Percentiles rank a stretch among this genome's conserved stretches.
phyloP scores from a whole-genome alignment of 2,329 filamentous ascomycete species.

The Fusarium tupiense region DNA sequence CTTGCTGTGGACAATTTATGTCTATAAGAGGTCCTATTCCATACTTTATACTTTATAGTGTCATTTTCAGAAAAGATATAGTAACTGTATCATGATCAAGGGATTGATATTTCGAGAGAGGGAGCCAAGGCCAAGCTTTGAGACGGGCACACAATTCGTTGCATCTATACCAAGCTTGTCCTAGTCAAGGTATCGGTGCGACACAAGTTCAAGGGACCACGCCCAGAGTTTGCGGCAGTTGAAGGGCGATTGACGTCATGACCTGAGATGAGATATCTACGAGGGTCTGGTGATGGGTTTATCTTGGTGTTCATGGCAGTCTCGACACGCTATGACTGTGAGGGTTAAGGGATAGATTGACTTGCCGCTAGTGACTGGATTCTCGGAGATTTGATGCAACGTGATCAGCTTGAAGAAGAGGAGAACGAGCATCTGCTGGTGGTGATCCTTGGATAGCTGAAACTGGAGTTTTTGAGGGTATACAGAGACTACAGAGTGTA shows the following conservation, averaged over 20 bases:
- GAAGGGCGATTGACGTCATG: conserved; percentile 31
- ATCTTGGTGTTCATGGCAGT: conserved; percentile 15
- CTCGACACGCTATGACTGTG: background rate
- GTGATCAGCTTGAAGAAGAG: background rate
- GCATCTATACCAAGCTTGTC: conserved; percentile 15
- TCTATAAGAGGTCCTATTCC: background rate
- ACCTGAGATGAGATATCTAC: background rate
- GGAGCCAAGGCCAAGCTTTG: conserved; percentile 1
- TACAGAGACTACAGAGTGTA: background rate
- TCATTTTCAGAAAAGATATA: background rate
- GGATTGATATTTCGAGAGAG: background rate
- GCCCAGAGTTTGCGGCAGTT: conserved; percentile 3
- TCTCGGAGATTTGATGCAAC: background rate
- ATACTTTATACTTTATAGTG: background rate
- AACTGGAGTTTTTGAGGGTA: background rate
- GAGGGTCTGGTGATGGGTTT: conserved; percentile 25
- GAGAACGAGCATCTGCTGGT: background rate
- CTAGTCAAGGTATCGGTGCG: conserved; percentile 15
- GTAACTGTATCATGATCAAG: background rate
- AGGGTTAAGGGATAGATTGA: background rate
- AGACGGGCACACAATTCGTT: background rate
- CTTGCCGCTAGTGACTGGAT: background rate
- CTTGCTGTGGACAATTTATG: background rate
- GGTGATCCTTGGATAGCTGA: conserved; percentile 31
- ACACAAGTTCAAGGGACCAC: conserved; percentile 28